Percentiles rank a stretch among this genome's conserved stretches.
phyloP scores from a whole-genome alignment of 2,329 filamentous ascomycete species.

The Sporothrix inflata region DNA sequence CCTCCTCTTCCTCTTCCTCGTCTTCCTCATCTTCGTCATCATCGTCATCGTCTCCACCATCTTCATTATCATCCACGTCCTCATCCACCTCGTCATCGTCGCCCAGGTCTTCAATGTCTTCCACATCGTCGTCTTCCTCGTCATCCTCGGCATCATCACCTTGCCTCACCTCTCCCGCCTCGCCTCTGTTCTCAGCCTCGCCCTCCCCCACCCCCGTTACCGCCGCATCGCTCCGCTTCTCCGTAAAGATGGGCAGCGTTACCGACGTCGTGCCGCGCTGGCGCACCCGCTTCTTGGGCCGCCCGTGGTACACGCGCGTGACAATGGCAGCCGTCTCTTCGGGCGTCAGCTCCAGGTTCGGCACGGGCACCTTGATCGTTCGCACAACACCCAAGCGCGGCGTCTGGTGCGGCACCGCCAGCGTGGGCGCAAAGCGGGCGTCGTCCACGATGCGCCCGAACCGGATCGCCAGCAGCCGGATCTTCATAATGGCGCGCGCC shows the following conservation, averaged over 20 bases:
- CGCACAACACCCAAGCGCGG: slow-evolving; percentile 36
- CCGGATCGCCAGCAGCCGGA: slow-evolving; percentile 74
- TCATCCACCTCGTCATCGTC: slow-evolving; percentile 23
- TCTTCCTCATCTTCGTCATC: slow-evolving; percentile 30
- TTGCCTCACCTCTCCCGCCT: neutral
- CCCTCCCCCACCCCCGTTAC: neutral
- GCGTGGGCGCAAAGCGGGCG: slow-evolving; percentile 37
- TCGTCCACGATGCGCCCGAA: slow-evolving; percentile 56
- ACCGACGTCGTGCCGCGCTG: slow-evolving; percentile 30
- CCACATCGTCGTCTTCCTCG: slow-evolving; percentile 4
- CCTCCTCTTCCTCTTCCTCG: slow-evolving; percentile 9
- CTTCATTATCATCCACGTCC: slow-evolving; percentile 9
- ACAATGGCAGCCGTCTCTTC: slow-evolving; percentile 39
- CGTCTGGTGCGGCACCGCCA: slow-evolving; percentile 45
- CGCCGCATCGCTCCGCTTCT: neutral
- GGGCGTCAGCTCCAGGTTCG: slow-evolving; percentile 46
- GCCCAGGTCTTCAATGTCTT: slow-evolving; percentile 25
- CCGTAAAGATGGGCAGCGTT: slow-evolving; percentile 31
- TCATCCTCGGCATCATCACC: slow-evolving; percentile 24
- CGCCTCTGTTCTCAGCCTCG: neutral
- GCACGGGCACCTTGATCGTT: slow-evolving; percentile 45
- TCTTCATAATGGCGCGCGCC: slow-evolving; percentile 83
- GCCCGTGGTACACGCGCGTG: slow-evolving; percentile 31
- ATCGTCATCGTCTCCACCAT: slow-evolving; percentile 22
- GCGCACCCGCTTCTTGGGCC: slow-evolving; percentile 30